Evolutionary conservation across 2,329 filamentous ascomycete species (phyloP), one percentile per base, ranked within the genome.

Genomic region (Coleophoma cylindrospora): DNA sequence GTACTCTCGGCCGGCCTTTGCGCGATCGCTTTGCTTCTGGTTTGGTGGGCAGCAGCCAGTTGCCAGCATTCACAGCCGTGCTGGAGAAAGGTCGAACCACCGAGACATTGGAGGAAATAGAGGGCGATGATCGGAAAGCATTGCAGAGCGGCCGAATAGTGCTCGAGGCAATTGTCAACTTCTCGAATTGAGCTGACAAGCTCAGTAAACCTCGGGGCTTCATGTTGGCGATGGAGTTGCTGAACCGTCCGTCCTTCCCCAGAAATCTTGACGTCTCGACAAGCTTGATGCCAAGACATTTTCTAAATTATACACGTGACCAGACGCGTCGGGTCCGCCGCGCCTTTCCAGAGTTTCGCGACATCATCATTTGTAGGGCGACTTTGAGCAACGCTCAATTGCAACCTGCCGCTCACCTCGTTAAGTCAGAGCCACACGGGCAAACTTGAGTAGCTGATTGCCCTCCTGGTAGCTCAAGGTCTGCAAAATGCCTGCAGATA

Each of bases 1-100:
- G 81, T 45, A 97, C 91, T 61, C 90, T 83, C 45, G 89, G 86
- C 2, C 91, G 83, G 37, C 92, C 94, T 73, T 96, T 96, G 57
- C 80, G 80, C 59, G 91, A 91, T 76, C 95, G 95, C 69, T 89
- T 89, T 64, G 83, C 86, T 66, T 90, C 91, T 57, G 89, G 83
- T 61, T 85, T 72, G 62, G 82, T 86, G 34, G 92, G 92, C 51
- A 88, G 80, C 44, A 97, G 86, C 91, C 91, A 97, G 65, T 81
- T 87, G 58, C 80, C 81, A 66, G 76, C 56, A 65, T 72, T 64
- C 57, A 73, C 56, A 63, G 77, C 53, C 14, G 88, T 88, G 33
- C 85, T 87, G 37, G 89, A 89, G 71, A 96, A 95, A 54, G 80
- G 72, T 66, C 87, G 80, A 56, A 68, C 56, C 37, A 58, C 76